phyloP scores from a whole-genome alignment of 345 rosid genomes.

The Pugionium cornutum region DNA sequence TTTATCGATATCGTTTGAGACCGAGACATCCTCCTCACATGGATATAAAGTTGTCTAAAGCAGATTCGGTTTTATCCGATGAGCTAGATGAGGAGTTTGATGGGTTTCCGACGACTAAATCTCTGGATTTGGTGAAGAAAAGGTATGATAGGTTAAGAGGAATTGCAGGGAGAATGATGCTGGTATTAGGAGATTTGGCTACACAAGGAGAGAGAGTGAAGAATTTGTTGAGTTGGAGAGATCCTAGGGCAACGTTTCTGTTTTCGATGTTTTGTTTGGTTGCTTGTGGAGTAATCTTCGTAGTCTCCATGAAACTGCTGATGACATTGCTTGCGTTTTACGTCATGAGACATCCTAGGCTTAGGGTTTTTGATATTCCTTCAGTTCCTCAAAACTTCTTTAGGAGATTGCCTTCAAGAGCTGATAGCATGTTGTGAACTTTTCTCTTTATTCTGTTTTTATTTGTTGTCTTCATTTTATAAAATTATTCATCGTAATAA shows the following conservation, averaged over 20 bases:
- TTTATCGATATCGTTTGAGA: constrained; percentile 47
- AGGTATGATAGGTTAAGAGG: constrained; percentile 45
- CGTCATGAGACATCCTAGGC: constrained; percentile 38
- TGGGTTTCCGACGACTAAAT: constrained; percentile 32
- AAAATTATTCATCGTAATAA: not conserved
- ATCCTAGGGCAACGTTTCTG: constrained; percentile 60
- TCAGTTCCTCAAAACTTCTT: constrained; percentile 34
- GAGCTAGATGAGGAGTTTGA: constrained; percentile 45
- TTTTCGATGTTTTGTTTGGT: constrained; percentile 54
- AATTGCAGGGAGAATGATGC: constrained; percentile 40
- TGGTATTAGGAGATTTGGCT: constrained; percentile 46
- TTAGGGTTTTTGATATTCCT: constrained; percentile 33
- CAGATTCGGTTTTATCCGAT: constrained; percentile 33
- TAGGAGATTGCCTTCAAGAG: constrained; percentile 38
- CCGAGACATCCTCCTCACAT: constrained; percentile 47
- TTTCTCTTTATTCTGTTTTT: not conserved
- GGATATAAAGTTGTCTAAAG: constrained; percentile 42
- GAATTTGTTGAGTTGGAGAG: constrained; percentile 65
- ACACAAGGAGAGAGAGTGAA: constrained; percentile 67
- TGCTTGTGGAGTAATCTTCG: constrained; percentile 52
- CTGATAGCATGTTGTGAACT: constrained; percentile 35
- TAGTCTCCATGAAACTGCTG: constrained; percentile 48
- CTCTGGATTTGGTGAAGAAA: constrained; percentile 34
- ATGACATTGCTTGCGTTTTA: constrained; percentile 30
- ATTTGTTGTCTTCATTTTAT: not conserved